Percentiles rank a stretch among this genome's conserved stretches.
These are phyloP conservation scores for Boletellus sp. DNA, from an alignment of 1,284 basidiomycete genomes.

Conservation along the genomic window DNA sequence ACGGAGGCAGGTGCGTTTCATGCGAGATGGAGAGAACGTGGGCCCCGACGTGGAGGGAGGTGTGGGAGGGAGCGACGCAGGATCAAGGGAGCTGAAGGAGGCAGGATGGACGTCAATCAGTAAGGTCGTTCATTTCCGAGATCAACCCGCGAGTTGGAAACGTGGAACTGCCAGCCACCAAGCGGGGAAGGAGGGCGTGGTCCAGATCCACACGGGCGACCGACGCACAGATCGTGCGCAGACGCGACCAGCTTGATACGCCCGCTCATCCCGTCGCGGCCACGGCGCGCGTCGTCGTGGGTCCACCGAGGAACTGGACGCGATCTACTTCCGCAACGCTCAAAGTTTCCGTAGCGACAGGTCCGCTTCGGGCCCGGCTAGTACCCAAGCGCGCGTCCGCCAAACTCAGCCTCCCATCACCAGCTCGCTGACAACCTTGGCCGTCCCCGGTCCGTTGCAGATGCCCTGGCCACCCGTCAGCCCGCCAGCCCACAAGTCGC, in stretches of 20 bases:
- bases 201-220: too few species aligned
- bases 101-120: slow-evolving; percentile 17
- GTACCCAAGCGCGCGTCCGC: too few species aligned
- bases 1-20: slow-evolving; percentile 26
- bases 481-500: too few species aligned
- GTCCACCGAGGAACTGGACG: neutral
- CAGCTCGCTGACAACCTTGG: slow-evolving; percentile 54
- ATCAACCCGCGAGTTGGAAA: slow-evolving; percentile 11
- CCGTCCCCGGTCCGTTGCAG: slow-evolving; percentile 70
- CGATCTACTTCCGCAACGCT: slow-evolving; percentile 29
- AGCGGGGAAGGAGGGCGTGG: slow-evolving; percentile 1
- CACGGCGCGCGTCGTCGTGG: too few species aligned
- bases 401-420: slow-evolving; percentile 28
- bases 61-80: slow-evolving; percentile 9
- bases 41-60: slow-evolving; percentile 8
- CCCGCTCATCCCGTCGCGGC: too few species aligned
- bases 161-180: neutral
- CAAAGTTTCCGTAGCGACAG: slow-evolving; percentile 2
- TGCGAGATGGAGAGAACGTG: slow-evolving; percentile 17
- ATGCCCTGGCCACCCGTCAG: slow-evolving; percentile 47
- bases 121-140: slow-evolving; percentile 15
- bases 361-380: slow-evolving; percentile 52
- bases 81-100: slow-evolving; percentile 16
- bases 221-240: too few species aligned
- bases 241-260: too few species aligned